Percentiles rank a stretch among this genome's conserved stretches.
These are phyloP conservation scores for Penicillium steckii DNA, from an alignment of 495 filamentous ascomycete genomes.

Conservation along the genomic window DNA sequence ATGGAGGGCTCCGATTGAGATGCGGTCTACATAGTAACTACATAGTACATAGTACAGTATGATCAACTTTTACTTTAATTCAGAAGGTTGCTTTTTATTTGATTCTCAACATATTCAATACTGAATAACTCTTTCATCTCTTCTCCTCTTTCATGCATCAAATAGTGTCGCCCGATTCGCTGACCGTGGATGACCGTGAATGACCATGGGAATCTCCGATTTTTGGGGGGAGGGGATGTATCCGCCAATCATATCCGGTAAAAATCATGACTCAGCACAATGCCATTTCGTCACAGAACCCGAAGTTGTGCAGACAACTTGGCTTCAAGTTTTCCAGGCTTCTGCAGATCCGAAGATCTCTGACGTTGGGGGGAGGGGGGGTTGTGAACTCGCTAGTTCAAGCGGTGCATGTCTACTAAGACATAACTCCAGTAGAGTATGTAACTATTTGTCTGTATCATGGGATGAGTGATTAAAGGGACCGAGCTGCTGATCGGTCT, in stretches of 20 bases:
- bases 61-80: neutral
- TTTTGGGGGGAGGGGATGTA: neutral
- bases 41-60: neutral
- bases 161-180: neutral
- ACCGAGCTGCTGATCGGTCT: neutral
- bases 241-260: too few species aligned
- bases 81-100: neutral
- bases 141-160: too few species aligned
- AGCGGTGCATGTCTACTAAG: too few species aligned
- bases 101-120: too few species aligned
- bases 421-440: too few species aligned
- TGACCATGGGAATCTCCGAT: constrained; percentile 11
- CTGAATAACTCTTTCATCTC: too few species aligned
- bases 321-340: constrained; percentile 14
- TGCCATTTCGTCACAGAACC: constrained; percentile 26
- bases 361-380: constrained; percentile 32
- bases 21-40: neutral
- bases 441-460: neutral
- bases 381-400: neutral
- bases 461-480: neutral
- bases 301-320: constrained; percentile 1
- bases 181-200: constrained; percentile 11
- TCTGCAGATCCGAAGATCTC: constrained; percentile 30
- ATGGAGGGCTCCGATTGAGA: neutral
- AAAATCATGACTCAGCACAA: too few species aligned